phyloP scores from a whole-genome alignment of 257 asterid genomes.

The Solanum infundibuliforme region DNA sequence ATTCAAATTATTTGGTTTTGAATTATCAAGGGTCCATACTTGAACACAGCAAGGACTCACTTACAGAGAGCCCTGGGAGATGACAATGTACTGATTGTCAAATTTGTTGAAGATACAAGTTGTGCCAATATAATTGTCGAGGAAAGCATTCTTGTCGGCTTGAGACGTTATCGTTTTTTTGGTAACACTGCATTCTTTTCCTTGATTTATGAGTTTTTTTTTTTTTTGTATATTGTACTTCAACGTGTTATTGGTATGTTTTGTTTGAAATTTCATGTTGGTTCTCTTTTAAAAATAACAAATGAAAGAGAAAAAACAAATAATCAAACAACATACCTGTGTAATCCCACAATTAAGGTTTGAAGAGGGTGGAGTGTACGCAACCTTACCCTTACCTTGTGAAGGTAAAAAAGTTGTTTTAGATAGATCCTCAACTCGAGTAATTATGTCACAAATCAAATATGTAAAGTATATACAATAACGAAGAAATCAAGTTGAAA shows the following conservation, averaged over 20 bases:
- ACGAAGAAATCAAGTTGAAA: not conserved
- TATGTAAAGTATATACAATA: not conserved
- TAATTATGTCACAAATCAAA: not conserved
- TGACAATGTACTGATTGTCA: constrained; percentile 56
- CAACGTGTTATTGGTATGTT: not conserved
- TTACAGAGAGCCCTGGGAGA: constrained; percentile 65
- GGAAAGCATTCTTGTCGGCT: constrained; percentile 67
- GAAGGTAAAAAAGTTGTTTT: not conserved
- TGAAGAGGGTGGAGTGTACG: not conserved
- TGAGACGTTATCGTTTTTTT: constrained; percentile 50
- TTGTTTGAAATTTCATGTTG: not conserved
- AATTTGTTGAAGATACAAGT: constrained; percentile 25
- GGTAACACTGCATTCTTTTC: constrained; percentile 30
- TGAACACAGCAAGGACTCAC: constrained; percentile 46
- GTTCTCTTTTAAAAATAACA: not conserved
- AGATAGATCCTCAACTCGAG: not conserved
- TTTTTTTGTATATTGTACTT: not conserved
- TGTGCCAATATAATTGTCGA: constrained; percentile 16
- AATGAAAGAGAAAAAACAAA: not conserved
- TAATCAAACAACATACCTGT: not conserved
- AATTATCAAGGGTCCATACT: constrained; percentile 55
- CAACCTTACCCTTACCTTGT: not conserved
- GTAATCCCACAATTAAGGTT: not conserved
- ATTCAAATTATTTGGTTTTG: not conserved
- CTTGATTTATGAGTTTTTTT: not conserved